These are phyloP conservation scores for Scheffersomyces insectosa DNA, from an alignment of 1,139 yeast species.

Conservation along the genomic window DNA sequence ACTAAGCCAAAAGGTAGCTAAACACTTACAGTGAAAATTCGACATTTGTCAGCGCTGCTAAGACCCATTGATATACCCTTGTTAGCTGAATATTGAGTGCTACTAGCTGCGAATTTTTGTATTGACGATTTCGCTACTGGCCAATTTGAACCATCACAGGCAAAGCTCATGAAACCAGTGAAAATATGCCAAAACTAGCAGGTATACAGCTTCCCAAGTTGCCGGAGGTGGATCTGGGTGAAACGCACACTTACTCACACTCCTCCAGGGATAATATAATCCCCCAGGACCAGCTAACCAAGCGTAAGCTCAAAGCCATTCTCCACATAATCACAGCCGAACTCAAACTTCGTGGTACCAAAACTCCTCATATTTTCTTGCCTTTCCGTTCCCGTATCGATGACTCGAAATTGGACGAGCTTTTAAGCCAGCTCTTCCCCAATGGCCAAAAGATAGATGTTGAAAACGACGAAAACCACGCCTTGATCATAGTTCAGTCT, in stretches of 20 bases:
- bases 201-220: slow-evolving; percentile 14
- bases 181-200: no score
- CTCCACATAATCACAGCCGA: slow-evolving; percentile 68
- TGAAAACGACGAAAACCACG: slow-evolving; percentile 27
- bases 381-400: slow-evolving; percentile 70
- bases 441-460: slow-evolving; percentile 42
- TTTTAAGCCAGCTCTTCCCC: slow-evolving; percentile 55
- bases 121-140: no score
- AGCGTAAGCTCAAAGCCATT: slow-evolving; percentile 64
- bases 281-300: slow-evolving; percentile 48
- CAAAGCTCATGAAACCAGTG: no score
- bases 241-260: slow-evolving; percentile 1
- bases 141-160: no score
- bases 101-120: no score
- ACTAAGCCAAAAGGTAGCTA: no score
- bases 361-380: slow-evolving; percentile 62
- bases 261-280: slow-evolving; percentile 9
- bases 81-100: no score
- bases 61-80: no score
- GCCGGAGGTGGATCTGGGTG: slow-evolving; percentile 9
- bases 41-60: no score
- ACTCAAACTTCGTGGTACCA: slow-evolving; percentile 56
- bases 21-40: no score
- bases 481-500: slow-evolving; percentile 37
- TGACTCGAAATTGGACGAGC: slow-evolving; percentile 54